Base-by-base conservation (phyloP, 2,329 filamentous ascomycete species). In the Colletotrichum spinosum region DNA sequence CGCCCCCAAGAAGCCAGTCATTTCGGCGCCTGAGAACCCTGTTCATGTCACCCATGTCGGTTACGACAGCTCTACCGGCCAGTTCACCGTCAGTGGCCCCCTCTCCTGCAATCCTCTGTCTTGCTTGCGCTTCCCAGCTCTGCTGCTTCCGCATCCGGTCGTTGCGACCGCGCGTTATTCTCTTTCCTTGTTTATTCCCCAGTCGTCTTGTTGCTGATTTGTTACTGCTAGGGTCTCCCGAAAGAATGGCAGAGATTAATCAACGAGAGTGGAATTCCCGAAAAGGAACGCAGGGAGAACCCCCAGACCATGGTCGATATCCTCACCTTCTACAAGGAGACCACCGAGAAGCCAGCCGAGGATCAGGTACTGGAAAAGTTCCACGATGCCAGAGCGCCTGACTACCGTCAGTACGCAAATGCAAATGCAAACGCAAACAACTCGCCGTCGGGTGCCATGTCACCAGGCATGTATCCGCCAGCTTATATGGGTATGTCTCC, bases 41-140 rank as follows among this genome's bases (percentile, higher is more conserved):
- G 94, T 98, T 66, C 96, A 98, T 80, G 93, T 99, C 72, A 98
- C 95, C 62, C 96, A 99, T 79, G 96, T 99, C 70, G 95, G 95
- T 72, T 97, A 97, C 77, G 95, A 99, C 79, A 97, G 96, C 80
- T 87, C 92, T 73, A 98, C 96, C 4, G 96, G 96, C 70, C 93
- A 97, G 80, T 99, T 97, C 78, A 98, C 95, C 63, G 94, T 97
- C 84, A 75, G 90, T 86, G n/a, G 34, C 15, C 48, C 57, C 13
- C 45, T 52, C 57, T 55, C 25, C 55, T 50, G 38, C 64, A 52
- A 38, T 49, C 17, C 8, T 17, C n/a, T 25, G 58, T 45, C 35
- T 46, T 35, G 39, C 49, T 66, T 56, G 15, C 25, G 33, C n/a
- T 35, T 49, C 15, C 54, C 58, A 49, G 60, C 37, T 44, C 42